These are phyloP conservation scores for Chlorokybus atmophyticus DNA, from an alignment of 139 green algal genomes.

Conservation along the genomic window DNA sequence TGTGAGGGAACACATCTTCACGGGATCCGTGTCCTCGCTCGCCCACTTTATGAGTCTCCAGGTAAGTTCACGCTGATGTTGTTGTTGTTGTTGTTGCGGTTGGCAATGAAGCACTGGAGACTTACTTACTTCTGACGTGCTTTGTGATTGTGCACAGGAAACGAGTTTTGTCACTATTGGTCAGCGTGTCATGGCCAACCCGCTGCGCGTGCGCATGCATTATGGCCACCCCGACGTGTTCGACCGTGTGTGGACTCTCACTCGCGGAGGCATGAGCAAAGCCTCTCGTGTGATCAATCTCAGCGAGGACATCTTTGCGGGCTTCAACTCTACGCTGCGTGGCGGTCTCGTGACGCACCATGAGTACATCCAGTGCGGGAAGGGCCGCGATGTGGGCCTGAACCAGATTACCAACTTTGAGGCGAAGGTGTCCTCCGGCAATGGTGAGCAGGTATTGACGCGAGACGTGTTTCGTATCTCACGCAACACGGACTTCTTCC, in stretches of 20 bases:
- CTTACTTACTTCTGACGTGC: too few relatives aligned
- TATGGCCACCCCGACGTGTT: slow-evolving; percentile 87
- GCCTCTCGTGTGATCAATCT: slow-evolving; percentile 31
- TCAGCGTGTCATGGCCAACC: slow-evolving; percentile 57
- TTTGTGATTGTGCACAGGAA: too few relatives aligned
- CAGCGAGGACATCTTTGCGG: slow-evolving; percentile 34
- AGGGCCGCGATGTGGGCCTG: slow-evolving; percentile 86
- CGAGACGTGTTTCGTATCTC: slow-evolving; percentile 60
- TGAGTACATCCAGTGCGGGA: slow-evolving; percentile 61
- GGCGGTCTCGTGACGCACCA: slow-evolving; percentile 62
- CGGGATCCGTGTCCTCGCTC: slow-evolving; percentile 5
- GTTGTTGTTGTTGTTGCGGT: too few relatives aligned
- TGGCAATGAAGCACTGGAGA: too few relatives aligned
- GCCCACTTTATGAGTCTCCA: slow-evolving; percentile 13
- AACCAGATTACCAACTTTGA: slow-evolving; percentile 83
- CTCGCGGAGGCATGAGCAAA: slow-evolving; percentile 46
- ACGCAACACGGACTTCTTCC: slow-evolving; percentile 62
- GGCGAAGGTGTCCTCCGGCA: slow-evolving; percentile 64
- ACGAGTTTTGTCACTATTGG: slow-evolving; percentile 62
- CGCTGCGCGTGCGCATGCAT: slow-evolving; percentile 59
- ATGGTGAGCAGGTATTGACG: slow-evolving; percentile 68
- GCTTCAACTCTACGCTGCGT: slow-evolving; percentile 60
- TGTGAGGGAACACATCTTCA: slow-evolving; percentile 56
- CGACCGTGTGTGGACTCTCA: slow-evolving; percentile 73
- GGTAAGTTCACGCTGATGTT: too few relatives aligned